phyloP scores from a whole-genome alignment of 306 rosid genomes.

The Boehmeria nivea region DNA sequence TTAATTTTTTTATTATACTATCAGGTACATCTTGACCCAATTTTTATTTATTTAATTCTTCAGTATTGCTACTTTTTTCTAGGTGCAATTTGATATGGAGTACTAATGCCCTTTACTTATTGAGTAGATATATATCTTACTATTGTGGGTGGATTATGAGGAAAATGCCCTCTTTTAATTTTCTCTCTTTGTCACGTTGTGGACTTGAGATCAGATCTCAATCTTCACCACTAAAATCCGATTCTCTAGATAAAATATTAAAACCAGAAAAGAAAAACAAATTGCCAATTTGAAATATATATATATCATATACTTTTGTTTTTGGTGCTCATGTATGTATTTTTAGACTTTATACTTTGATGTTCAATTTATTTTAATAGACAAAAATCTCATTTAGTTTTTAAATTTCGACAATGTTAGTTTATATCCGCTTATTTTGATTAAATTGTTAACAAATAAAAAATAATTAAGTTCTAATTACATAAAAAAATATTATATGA shows the following conservation, averaged over 20 bases:
- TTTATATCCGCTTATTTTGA: too few relatives aligned
- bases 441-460: too few relatives aligned
- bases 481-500: too few relatives aligned
- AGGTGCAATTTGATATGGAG: slow-evolving; percentile 2
- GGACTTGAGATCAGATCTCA: slow-evolving; percentile 20
- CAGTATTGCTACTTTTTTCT: background rate
- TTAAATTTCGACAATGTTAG: too few relatives aligned
- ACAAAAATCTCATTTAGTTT: too few relatives aligned
- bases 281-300: background rate
- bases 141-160: slow-evolving; percentile 29
- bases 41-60: background rate
- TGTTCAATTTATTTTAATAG: too few relatives aligned
- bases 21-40: slow-evolving; percentile 2
- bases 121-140: slow-evolving; percentile 7
- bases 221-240: slow-evolving; percentile 17
- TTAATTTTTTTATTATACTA: slow-evolving; percentile 6
- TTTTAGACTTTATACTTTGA: too few relatives aligned
- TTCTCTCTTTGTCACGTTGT: slow-evolving; percentile 24
- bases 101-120: slow-evolving; percentile 9
- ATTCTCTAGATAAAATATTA: slow-evolving; percentile 20
- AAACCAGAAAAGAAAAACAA: background rate
- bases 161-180: slow-evolving; percentile 24
- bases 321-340: slow-evolving; percentile 4
- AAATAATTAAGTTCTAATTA: too few relatives aligned
- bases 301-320: slow-evolving; percentile 7